These are phyloP conservation scores for Lignosus rhinocerotis DNA, from an alignment of 1,284 basidiomycete species.

Conservation along the genomic window DNA sequence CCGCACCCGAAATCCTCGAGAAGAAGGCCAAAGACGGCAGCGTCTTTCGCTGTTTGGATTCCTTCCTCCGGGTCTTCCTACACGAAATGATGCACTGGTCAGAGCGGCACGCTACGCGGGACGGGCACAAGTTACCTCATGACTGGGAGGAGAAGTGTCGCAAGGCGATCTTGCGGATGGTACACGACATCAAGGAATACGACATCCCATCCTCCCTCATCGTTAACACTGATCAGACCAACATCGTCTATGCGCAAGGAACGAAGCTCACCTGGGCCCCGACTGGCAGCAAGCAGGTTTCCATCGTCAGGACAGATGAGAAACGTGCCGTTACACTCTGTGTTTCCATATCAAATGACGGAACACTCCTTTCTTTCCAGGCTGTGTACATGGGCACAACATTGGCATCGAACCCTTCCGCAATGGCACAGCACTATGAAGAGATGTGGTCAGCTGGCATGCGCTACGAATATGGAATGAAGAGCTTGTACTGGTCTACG, in stretches of 20 bases:
- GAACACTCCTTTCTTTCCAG: conserved; percentile 34
- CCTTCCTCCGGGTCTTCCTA: neutral
- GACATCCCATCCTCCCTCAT: conserved; percentile 22
- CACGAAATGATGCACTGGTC: neutral
- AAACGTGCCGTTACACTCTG: conserved; percentile 37
- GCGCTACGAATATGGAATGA: conserved; percentile 21
- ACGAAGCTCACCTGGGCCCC: conserved; percentile 25
- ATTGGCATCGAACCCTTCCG: neutral
- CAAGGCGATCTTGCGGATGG: neutral
- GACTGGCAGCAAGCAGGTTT: conserved; percentile 31
- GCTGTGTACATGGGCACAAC: conserved; percentile 1
- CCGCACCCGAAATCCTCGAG: neutral
- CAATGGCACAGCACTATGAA: conserved; percentile 7
- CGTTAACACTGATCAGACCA: conserved; percentile 36
- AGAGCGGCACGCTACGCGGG: neutral
- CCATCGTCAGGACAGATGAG: conserved; percentile 32
- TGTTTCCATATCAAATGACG: conserved; percentile 28
- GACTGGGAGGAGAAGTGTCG: neutral
- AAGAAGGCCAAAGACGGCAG: neutral
- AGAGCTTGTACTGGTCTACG: conserved; percentile 26
- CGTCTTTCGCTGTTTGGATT: neutral
- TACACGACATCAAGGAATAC: conserved; percentile 18
- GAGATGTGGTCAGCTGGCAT: neutral
- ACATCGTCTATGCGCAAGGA: conserved; percentile 26
- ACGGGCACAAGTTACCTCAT: neutral